Evolutionary conservation across 495 filamentous ascomycete genomes (phyloP), one percentile per base, ranked within the genome.

Genomic region (Penicillium dipodomyicola): DNA sequence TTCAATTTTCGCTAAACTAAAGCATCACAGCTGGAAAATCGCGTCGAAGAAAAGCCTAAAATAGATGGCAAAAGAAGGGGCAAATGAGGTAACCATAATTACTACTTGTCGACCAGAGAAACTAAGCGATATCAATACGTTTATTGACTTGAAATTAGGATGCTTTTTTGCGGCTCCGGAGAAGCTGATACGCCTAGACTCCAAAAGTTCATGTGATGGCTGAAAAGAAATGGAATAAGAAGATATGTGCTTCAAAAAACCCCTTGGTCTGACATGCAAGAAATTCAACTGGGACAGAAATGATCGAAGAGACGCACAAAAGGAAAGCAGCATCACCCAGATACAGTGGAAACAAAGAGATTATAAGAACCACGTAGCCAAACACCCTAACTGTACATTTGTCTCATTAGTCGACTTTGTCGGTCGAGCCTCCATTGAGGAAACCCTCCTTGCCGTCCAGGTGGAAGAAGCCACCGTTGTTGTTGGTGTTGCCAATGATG

Each of bases 371-470:
- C 55, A 47, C 61, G 51, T 59, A 60, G 52, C 66, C 60, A 67
- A 69, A 69, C 61, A 67, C 58, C 68, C 42, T 68, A 71, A 65
- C 68, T 76, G 66, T 74, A 73, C 72, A 74, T 62, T 57, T 61
- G 46, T 64, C 59, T 63, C 59, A 67, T 82, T 76, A 96, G 75
- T 95, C 91, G 55, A 86, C 88, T 79, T 96, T 96, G 61, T 86
- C 90, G 54, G 85, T 83, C 27, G 75, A 70, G 19, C 74, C 78
- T 44, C 79, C 77, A 52, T 74, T 78, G 62, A 81, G 72, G 47
- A 92, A 67, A 23, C 89, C 87, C 59, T 92, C 86, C 67, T 89
- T 91, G 23, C 85, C 87, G 65, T 92, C 89, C 9, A 92, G 73
- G 46, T 85, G 77, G 72, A 95, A 92, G 71, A 89, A 87, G 9